phyloP scores from a whole-genome alignment of 148 eudicot species.

The Fagopyrum tataricum region DNA sequence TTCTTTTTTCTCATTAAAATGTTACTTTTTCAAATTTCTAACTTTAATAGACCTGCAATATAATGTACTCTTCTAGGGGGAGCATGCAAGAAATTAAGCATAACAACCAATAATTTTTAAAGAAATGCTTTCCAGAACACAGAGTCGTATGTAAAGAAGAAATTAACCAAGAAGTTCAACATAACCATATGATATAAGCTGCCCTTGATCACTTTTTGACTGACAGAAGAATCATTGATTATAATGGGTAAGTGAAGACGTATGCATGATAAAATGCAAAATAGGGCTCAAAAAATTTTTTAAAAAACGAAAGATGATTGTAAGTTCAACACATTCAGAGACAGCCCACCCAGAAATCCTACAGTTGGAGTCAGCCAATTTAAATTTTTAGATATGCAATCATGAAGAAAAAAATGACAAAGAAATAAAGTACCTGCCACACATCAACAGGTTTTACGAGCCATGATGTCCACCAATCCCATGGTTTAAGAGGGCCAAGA shows the following conservation, averaged over 20 bases:
- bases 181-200: not conserved
- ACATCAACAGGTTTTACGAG: constrained; percentile 93
- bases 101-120: not conserved
- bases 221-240: not conserved
- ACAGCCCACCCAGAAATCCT: not conserved
- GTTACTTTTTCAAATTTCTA: not conserved
- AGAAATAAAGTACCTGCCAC: constrained; percentile 66
- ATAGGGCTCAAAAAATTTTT: not conserved
- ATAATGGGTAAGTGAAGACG: not conserved
- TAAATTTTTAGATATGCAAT: not conserved
- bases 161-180: not conserved
- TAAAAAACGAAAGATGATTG: not conserved
- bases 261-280: not conserved
- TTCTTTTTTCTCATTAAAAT: not conserved
- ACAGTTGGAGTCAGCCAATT: not conserved
- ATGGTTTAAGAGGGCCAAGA: constrained; percentile 95
- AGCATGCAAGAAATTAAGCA: not conserved
- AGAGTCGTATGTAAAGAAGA: not conserved
- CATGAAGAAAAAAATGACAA: not conserved
- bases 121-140: not conserved
- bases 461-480: constrained; percentile 99
- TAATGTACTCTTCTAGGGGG: not conserved
- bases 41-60: not conserved
- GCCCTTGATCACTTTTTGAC: not conserved
- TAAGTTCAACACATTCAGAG: not conserved